Conservation (phyloP, 306 rosid genomes). For the Corylus avellana region DNA sequence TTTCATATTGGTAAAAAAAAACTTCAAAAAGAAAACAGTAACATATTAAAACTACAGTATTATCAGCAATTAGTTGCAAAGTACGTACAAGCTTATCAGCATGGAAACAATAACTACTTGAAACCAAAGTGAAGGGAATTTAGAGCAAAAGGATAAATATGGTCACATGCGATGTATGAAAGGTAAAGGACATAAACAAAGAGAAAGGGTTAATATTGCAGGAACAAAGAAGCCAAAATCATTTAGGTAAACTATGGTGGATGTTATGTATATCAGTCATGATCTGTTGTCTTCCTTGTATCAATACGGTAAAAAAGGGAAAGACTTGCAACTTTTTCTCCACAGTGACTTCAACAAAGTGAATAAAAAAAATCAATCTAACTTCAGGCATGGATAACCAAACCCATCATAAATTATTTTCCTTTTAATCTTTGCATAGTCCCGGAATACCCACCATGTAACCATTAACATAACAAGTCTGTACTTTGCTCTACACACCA, state of each 20-base stretch:
- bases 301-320: not conserved
- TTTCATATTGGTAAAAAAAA: not conserved
- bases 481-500: not conserved
- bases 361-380: not conserved
- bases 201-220: not conserved
- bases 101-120: not conserved
- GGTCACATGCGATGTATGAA: not conserved
- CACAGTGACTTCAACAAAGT: not conserved
- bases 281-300: too few relatives aligned
- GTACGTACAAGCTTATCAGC: not conserved
- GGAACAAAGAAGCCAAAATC: not conserved
- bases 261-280: not conserved
- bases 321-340: not conserved
- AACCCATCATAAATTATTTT: not conserved
- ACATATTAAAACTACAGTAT: not conserved
- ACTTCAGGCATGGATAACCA: not conserved
- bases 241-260: not conserved
- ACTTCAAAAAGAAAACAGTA: not conserved
- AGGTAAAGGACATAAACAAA: not conserved
- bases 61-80: not conserved
- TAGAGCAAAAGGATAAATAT: not conserved
- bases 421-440: not conserved
- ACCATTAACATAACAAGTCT: not conserved
- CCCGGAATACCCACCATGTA: not conserved
- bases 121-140: not conserved